Base-by-base conservation (phyloP, 345 rosid species). In the Heritiera fomes region DNA sequence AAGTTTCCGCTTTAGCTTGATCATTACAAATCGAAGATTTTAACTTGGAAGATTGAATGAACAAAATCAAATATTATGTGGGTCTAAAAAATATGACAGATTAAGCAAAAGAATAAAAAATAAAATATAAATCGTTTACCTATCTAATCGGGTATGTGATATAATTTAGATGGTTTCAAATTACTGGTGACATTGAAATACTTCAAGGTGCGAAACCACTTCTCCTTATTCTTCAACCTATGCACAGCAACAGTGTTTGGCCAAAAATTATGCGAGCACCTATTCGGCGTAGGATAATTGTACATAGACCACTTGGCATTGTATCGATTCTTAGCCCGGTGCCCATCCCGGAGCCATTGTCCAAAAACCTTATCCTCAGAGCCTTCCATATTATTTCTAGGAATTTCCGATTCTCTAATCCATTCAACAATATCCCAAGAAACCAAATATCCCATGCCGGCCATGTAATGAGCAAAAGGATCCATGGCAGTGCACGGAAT, bases 281-380 rank as follows among this genome's bases (percentile, higher is more conserved):
- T 28, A 3, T 90, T 86, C 0, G 82, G 90, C 30, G 93, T 88
- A 0, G 97, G 97, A 47, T 78, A 89, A 78, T 93, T 90, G 85
- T 95, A 93, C 92, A 92, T 95, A 0, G 94, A 87, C 98, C 98
- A 95, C 83, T 93, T 95, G 1, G 92, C 95, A 34, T 90, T 95
- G 83, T 75, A 85, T 82, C 98, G 62, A 49, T 92, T 90, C 66
- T 87, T 91, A 0, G 86, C 97, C 10, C 83, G 83, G 23, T 79
- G 88, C 15, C 98, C 98, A 38, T 89, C 93, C 67, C 88, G 76
- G 49, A 93, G 75, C 98, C 98, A 94, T 1, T 88, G 86, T 0
- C 97, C 96, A 17, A 94, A 90, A 5, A 92, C 85, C 77, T 77
- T 82, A 69, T 93, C 98, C 75, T 95, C 98, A 0, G 98, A 95